Evolutionary conservation across 305 asterid species (phyloP).

Genomic region (Plantago lanceolata): DNA sequence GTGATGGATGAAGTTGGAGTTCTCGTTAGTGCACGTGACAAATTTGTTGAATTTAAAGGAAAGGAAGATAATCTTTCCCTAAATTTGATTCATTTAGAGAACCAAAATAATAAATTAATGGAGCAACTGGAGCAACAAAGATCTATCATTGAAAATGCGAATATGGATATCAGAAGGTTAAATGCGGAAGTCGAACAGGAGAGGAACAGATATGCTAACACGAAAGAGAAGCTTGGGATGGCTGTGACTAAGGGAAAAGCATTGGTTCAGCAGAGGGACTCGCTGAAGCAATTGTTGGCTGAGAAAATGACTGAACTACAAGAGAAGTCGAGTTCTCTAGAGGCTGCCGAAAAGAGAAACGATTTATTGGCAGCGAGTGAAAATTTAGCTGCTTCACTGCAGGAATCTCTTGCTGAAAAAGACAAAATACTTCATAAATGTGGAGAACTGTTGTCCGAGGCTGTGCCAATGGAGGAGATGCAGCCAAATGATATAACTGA

Average conservation of each 20-base stretch:
- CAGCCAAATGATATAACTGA: slow-evolving; percentile 53
- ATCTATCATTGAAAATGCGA: slow-evolving; percentile 46
- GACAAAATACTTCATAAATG: slow-evolving; percentile 56
- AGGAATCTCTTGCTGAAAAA: slow-evolving; percentile 66
- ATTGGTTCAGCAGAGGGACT: slow-evolving; percentile 88
- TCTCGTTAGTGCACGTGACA: slow-evolving; percentile 45
- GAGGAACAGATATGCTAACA: slow-evolving; percentile 62
- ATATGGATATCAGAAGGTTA: slow-evolving; percentile 56
- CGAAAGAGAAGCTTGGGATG: slow-evolving; percentile 96
- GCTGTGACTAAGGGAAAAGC: slow-evolving; percentile 99
- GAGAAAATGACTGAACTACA: slow-evolving; percentile 74
- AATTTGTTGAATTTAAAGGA: slow-evolving; percentile 47
- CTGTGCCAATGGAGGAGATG: slow-evolving; percentile 36
- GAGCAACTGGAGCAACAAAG: slow-evolving; percentile 61
- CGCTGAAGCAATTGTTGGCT: slow-evolving; percentile 68
- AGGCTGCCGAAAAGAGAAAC: slow-evolving; percentile 56
- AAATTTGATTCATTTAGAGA: slow-evolving; percentile 48
- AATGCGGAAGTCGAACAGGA: slow-evolving; percentile 76
- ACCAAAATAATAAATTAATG: slow-evolving; percentile 51
- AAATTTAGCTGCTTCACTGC: slow-evolving; percentile 47
- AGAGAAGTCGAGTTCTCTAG: slow-evolving; percentile 70
- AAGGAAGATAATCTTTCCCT: slow-evolving; percentile 52
- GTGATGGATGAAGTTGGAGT: slow-evolving; percentile 50
- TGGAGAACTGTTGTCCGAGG: slow-evolving; percentile 59
- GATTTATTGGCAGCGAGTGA: slow-evolving; percentile 51